A percentile compares a stretch with the other conserved stretches of the same genome.
These are phyloP conservation scores for Metschnikowia arizonensis DNA, from an alignment of 805 yeast species.

Conservation along the genomic window DNA sequence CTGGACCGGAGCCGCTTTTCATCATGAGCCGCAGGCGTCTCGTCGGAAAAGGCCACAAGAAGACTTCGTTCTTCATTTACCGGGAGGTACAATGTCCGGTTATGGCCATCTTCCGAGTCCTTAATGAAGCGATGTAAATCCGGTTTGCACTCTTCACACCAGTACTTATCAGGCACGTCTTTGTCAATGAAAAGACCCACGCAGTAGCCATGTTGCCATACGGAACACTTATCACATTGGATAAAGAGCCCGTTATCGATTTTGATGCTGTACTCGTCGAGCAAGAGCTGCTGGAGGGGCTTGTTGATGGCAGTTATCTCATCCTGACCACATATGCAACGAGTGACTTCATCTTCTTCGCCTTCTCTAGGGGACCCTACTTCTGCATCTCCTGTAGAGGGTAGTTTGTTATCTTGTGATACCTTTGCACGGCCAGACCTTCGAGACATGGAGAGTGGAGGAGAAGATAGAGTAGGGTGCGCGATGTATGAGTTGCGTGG, in stretches of 20 bases:
- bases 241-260: slow-evolving; percentile 62
- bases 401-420: slow-evolving; percentile 5
- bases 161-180: slow-evolving; percentile 86
- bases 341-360: slow-evolving; percentile 39
- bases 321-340: slow-evolving; percentile 42
- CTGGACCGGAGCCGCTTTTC: slow-evolving; percentile 6
- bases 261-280: slow-evolving; percentile 33
- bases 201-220: slow-evolving; percentile 97
- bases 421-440: slow-evolving; percentile 17
- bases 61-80: slow-evolving; percentile 42
- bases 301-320: slow-evolving; percentile 30
- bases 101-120: slow-evolving; percentile 21
- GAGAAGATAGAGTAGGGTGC: too few species aligned
- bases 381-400: slow-evolving; percentile 6
- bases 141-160: slow-evolving; percentile 91
- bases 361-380: slow-evolving; percentile 15
- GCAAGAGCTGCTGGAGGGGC: slow-evolving; percentile 24
- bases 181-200: slow-evolving; percentile 76
- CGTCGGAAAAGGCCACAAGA: slow-evolving; percentile 4
- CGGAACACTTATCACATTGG: slow-evolving; percentile 87
- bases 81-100: slow-evolving; percentile 37
- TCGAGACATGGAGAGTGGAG: slow-evolving; percentile 13
- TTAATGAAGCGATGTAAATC: slow-evolving; percentile 60
- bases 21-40: background rate
- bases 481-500: background rate